Percentiles rank a stretch among this genome's conserved stretches.
phyloP scores from a whole-genome alignment of 225 moss, liverwort and hornwort species.

The Pseudisothecium myosuroides region DNA sequence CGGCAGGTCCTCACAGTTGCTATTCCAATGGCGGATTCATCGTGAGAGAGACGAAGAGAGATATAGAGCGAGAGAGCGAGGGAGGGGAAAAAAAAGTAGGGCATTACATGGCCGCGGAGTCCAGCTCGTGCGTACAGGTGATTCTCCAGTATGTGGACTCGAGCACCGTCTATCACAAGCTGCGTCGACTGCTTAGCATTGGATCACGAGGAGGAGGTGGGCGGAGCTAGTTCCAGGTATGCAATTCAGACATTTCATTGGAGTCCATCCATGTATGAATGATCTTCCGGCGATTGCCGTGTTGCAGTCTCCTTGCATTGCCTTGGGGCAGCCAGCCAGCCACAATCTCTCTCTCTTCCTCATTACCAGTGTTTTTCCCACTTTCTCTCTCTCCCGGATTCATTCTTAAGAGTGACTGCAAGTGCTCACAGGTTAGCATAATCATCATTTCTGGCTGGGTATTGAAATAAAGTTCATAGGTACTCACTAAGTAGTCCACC shows the following conservation, averaged over 20 bases:
- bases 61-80: not conserved
- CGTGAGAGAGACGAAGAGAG: not conserved
- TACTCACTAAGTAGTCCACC: not conserved
- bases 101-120: constrained; percentile 35
- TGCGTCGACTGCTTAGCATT: constrained; percentile 1
- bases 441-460: not conserved
- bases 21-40: not conserved
- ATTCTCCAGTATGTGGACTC: constrained; percentile 44
- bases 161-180: constrained; percentile 13
- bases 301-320: constrained; percentile 2
- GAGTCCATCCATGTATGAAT: not conserved
- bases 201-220: constrained; percentile 12
- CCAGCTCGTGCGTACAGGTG: constrained; percentile 16
- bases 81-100: constrained; percentile 1
- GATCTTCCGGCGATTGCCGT: not conserved
- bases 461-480: not conserved
- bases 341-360: not conserved
- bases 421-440: not conserved
- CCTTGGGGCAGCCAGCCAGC: not conserved
- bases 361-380: not conserved
- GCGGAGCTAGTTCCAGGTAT: constrained; percentile 24
- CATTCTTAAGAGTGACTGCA: not conserved
- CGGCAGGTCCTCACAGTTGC: not conserved
- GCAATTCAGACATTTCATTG: not conserved
- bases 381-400: not conserved